Evolutionary conservation across 805 yeast genomes (phyloP), one percentile per base, ranked within the genome.

Genomic region (Candida insectorum): DNA sequence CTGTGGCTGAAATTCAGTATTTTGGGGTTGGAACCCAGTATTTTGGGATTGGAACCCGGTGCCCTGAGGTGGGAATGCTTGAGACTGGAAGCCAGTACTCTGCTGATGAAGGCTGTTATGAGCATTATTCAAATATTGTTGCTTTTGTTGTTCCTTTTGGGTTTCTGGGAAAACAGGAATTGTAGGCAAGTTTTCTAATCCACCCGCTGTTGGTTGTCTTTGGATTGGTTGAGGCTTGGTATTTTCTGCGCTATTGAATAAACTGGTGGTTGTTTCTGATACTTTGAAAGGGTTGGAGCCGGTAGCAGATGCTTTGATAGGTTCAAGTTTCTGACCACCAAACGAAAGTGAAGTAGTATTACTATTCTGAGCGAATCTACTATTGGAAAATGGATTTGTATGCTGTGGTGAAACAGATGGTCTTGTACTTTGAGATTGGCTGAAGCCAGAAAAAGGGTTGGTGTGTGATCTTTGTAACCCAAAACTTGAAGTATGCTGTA

Each of bases 151-250:
- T 20, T 61, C 68, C 33, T 59, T 61, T 45, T 73, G 75, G 6
- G 85, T 78, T 45, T 79, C 78, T 0, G 85, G 86, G 47, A 81
- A 83, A 6, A 80, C 84, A 2, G 87, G 75, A 3, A 73, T 60
- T 1, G 88, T 81, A 7, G 81, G 81, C 27, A 81, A 54, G 31
- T 63, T 62, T 49, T 83, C 89, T 39, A 79, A 66, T 0, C 89
- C 91, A 4, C 89, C 91, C 21, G 86, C 83, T 2, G 87, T 81
- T 2, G 77, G 71, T 48, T 76, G 82, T 11, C 68, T 60, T 46
- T 65, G 58, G 44, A 72, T 36, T 19, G 25, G 29, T 31, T 57
- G 40, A 42, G 54, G 49, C 35, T 43, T 56, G 16, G 18, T 8
- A 14, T 31, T 16, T 6, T 47, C 28, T 8, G 41, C 49, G 21